These are phyloP conservation scores for Suillus variegatus DNA, from an alignment of 768 basidiomycete species.

Conservation along the genomic window DNA sequence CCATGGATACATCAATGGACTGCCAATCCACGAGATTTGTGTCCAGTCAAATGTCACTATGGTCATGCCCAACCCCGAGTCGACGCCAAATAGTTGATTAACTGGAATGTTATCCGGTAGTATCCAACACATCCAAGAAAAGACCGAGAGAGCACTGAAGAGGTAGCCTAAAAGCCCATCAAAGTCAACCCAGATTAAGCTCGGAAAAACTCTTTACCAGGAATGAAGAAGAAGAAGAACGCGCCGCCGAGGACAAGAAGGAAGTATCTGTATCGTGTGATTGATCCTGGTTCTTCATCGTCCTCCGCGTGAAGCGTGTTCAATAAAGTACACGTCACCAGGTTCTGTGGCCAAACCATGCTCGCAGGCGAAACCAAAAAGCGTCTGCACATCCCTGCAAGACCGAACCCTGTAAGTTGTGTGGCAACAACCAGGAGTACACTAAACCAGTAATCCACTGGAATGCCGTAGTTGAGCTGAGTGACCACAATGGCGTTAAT, in stretches of 20 bases:
- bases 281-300: slow-evolving; percentile 49
- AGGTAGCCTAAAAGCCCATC: slow-evolving; percentile 65
- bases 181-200: not conserved
- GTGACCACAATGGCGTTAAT: slow-evolving; percentile 87
- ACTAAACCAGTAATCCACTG: slow-evolving; percentile 79
- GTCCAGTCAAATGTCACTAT: slow-evolving; percentile 94
- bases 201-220: slow-evolving; percentile 53
- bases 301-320: slow-evolving; percentile 98
- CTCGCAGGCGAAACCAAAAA: slow-evolving; percentile 97
- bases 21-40: slow-evolving; percentile 69
- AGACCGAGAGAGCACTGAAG: slow-evolving; percentile 84
- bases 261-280: slow-evolving; percentile 84
- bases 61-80: slow-evolving; percentile 85
- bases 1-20: slow-evolving; percentile 85
- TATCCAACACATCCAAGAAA: slow-evolving; percentile 94
- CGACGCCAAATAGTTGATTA: slow-evolving; percentile 90
- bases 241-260: slow-evolving; percentile 59
- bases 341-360: slow-evolving; percentile 98
- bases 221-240: slow-evolving; percentile 91
- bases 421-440: slow-evolving; percentile 84
- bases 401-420: slow-evolving; percentile 90
- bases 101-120: slow-evolving; percentile 76
- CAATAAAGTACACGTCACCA: slow-evolving; percentile 91
- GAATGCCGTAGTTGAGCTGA: slow-evolving; percentile 70
- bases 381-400: slow-evolving; percentile 86